These are phyloP conservation scores for Zarea fungicola DNA, from an alignment of 2,329 filamentous ascomycete genomes.

Conservation along the genomic window DNA sequence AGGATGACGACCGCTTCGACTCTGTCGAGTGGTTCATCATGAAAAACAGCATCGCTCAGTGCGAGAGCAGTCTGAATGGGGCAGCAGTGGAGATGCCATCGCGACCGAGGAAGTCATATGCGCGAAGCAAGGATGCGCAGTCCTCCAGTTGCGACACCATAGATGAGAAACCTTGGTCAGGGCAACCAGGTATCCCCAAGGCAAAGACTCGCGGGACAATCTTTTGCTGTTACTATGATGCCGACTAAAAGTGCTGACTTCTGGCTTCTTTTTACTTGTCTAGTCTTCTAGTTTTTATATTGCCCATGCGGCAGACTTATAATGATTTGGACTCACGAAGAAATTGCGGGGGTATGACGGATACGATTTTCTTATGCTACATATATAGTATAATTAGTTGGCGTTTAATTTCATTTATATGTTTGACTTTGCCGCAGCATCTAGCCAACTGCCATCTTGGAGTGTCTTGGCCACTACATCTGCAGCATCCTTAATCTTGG, in stretches of 20 bases:
- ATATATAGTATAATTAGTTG: too few relatives aligned
- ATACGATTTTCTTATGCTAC: too few relatives aligned
- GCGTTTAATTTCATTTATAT: too few relatives aligned
- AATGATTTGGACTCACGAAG: too few relatives aligned
- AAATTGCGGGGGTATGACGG: too few relatives aligned
- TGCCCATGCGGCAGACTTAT: too few relatives aligned
- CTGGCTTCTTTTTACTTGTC: neutral
- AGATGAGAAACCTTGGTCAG: neutral
- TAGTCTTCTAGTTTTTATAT: too few relatives aligned
- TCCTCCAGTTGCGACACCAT: neutral
- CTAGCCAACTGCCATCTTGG: neutral
- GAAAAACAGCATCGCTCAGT: neutral
- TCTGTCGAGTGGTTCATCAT: conserved; percentile 16
- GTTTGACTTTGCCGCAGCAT: too few relatives aligned
- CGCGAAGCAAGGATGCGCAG: neutral
- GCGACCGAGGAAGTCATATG: neutral
- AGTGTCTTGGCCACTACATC: neutral
- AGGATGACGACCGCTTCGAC: conserved; percentile 35
- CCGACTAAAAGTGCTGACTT: conserved; percentile 3
- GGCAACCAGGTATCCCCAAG: neutral
- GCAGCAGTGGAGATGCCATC: neutral
- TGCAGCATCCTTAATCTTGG: conserved; percentile 18
- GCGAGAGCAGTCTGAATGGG: too few relatives aligned
- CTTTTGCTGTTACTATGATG: conserved; percentile 12
- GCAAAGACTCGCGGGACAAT: conserved; percentile 7